Evolutionary conservation across 306 rosid genomes (phyloP), one percentile per base, ranked within the genome.

Genomic region (Ziziphus jujuba): DNA sequence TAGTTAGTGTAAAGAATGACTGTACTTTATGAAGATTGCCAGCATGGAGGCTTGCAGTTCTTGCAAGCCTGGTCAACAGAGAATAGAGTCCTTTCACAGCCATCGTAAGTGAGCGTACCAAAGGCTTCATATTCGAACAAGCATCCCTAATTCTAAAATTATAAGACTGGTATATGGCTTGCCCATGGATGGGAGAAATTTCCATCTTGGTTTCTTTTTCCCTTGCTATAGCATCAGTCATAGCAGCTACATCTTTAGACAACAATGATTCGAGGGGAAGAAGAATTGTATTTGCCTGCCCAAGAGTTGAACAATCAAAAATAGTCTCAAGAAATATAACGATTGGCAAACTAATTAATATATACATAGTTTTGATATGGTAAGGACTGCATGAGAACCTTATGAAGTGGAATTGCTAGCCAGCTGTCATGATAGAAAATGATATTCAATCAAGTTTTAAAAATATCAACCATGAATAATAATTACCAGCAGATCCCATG

Each of bases 101-200:
- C 20, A 78, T 81, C 15, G 87, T 89, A 71, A 92, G 81, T 59
- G 89, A 75, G 54, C 91, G 91, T 33, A 87, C 88, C 82, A 87
- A 80, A 50, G 98, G 98, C 84, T 81, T 85, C 70, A 85, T 67
- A 66, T 75, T 79, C 81, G 84, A 91, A 76, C 79, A 86, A 60
- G 92, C 90, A 72, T 92, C 98, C 76, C 86, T 87, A 65, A 87
- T 84, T 83, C 86, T 87, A 59, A 77, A 72, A 84, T 79, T 73
- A 77, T 92, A 92, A 50, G 98, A 89, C 75, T 92, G 96, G 75
- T 92, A 85, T 69, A 92, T 92, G 72, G 98, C 98, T 84, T 92
- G 98, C 28, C 98, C 98, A 80, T 92, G 98, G 61, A 92, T 85
- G 31, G 81, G 87, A 59, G 95, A 85, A 77, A 92, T 84, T 80